Evolutionary conservation across 2,329 filamentous ascomycete species (phyloP).

Genomic region (Metarhizium album): DNA sequence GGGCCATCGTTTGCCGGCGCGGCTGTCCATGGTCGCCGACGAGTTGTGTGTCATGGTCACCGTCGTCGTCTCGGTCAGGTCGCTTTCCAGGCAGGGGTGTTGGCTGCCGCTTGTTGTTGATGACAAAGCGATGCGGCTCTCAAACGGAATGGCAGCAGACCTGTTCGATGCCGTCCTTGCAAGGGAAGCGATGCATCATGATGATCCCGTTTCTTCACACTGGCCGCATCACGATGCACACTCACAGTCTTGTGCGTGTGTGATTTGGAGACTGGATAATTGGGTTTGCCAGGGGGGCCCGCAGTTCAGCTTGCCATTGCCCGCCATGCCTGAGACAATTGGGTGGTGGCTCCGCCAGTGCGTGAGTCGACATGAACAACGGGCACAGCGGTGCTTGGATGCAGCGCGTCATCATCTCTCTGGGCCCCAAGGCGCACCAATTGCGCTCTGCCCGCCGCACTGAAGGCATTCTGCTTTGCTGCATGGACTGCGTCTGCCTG

Average conservation of each 20-base stretch:
- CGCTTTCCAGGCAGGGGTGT: too few species aligned
- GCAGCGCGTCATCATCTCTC: constrained; percentile 1
- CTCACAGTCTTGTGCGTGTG: neutral
- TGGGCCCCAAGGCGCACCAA: neutral
- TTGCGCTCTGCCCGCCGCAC: neutral
- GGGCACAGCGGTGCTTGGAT: neutral
- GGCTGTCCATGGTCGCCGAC: too few species aligned
- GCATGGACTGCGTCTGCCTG: too few species aligned
- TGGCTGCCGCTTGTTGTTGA: too few species aligned
- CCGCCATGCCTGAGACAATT: constrained; percentile 7
- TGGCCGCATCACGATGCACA: neutral
- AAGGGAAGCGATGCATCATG: neutral
- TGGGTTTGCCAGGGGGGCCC: neutral
- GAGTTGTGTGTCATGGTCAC: too few species aligned
- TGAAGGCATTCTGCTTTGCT: neutral
- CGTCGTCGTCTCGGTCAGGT: too few species aligned
- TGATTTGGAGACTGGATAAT: neutral
- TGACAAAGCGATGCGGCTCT: too few species aligned
- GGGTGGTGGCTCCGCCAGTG: constrained; percentile 1
- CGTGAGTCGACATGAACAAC: neutral
- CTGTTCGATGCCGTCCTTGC: neutral
- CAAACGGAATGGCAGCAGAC: too few species aligned
- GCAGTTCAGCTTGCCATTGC: constrained; percentile 8
- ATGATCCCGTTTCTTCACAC: neutral
- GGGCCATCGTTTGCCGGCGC: too few species aligned